These are phyloP conservation scores for Mortierella hygrophila DNA, from an alignment of 192 early-diverging fungal genomes.

Conservation along the genomic window DNA sequence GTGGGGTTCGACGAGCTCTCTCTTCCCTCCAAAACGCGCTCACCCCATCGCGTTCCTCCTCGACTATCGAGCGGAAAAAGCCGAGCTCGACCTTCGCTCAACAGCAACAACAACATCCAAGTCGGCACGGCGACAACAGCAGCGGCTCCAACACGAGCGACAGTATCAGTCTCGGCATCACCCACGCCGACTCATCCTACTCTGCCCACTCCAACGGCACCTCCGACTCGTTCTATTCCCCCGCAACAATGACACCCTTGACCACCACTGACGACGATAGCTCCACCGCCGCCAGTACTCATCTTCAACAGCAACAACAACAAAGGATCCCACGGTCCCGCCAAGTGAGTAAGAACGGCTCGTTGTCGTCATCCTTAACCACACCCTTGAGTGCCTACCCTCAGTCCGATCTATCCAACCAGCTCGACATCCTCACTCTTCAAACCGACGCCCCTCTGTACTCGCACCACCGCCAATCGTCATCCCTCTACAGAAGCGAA, in stretches of 20 bases:
- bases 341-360: slow-evolving; percentile 27
- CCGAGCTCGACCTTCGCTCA: background rate
- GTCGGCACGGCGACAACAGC: background rate
- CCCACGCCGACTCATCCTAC: slow-evolving; percentile 6
- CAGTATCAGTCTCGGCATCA: slow-evolving; percentile 8
- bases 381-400: slow-evolving; percentile 21
- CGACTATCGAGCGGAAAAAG: slow-evolving; percentile 4
- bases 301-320: background rate
- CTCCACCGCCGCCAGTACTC: slow-evolving; percentile 14
- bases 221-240: slow-evolving; percentile 33
- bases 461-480: background rate
- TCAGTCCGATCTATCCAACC: slow-evolving; percentile 7
- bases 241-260: slow-evolving; percentile 24
- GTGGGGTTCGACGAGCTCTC: slow-evolving; percentile 36
- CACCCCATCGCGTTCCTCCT: slow-evolving; percentile 17
- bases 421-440: slow-evolving; percentile 2
- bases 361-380: slow-evolving; percentile 14
- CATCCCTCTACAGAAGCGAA: background rate
- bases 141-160: background rate
- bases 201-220: slow-evolving; percentile 42
- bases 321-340: slow-evolving; percentile 17
- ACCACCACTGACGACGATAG: slow-evolving; percentile 46
- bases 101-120: slow-evolving; percentile 6
- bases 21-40: slow-evolving; percentile 38
- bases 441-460: slow-evolving; percentile 9